Evolutionary conservation across 768 basidiomycete genomes (phyloP).

Genomic region (Brasilioporus rufonigricans): DNA sequence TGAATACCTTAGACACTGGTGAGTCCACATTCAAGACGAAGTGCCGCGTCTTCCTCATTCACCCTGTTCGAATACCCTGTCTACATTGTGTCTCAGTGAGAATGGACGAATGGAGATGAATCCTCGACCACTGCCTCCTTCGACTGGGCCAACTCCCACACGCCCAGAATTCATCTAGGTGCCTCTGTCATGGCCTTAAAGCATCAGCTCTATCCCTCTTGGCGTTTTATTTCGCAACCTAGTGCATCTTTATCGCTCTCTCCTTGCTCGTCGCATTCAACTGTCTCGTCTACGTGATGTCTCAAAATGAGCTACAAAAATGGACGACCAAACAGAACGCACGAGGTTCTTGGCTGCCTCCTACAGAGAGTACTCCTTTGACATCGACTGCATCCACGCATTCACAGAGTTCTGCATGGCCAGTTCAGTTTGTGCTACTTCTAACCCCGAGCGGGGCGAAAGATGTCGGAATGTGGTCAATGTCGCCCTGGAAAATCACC

Average conservation of each 20-base stretch:
- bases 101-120: no score
- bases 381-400: constrained; percentile 7
- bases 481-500: constrained; percentile 9
- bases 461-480: neutral
- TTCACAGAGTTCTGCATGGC: constrained; percentile 1
- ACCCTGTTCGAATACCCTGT: no score
- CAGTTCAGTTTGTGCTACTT: neutral
- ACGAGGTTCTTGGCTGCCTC: constrained; percentile 5
- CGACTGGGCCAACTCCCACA: neutral
- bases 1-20: neutral
- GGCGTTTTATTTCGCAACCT: neutral
- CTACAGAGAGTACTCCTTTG: constrained; percentile 2
- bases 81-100: no score
- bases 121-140: no score
- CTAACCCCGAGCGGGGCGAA: neutral
- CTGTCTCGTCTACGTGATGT: neutral
- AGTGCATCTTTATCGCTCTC: neutral
- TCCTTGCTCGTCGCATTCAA: neutral
- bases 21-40: neutral
- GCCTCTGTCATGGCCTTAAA: neutral
- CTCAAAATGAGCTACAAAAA: neutral
- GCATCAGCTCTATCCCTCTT: neutral
- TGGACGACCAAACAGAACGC: neutral
- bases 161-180: neutral
- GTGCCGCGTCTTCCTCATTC: neutral